These are phyloP conservation scores for Alternaria sp. DNA, from an alignment of 2,329 filamentous ascomycete species.

Conservation along the genomic window DNA sequence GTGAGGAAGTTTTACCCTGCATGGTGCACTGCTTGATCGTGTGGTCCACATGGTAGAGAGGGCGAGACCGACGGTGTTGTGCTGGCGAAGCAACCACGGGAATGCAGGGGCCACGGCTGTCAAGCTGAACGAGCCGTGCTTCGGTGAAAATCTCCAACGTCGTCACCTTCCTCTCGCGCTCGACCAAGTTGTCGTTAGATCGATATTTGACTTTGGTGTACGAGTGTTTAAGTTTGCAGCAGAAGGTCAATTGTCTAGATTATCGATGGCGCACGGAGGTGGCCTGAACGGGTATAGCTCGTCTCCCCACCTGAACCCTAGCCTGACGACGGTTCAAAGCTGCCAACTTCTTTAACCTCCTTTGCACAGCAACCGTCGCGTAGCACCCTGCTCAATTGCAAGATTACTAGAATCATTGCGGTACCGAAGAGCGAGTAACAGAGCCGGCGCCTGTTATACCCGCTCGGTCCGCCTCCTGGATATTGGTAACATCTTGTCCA, in stretches of 20 bases:
- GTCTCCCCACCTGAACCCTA: neutral
- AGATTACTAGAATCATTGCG: neutral
- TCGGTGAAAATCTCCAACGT: neutral
- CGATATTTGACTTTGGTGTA: neutral
- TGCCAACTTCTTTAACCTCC: slow-evolving; percentile 9
- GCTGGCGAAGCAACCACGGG: slow-evolving; percentile 6
- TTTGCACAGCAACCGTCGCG: neutral
- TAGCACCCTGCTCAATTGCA: neutral
- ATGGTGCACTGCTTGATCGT: neutral
- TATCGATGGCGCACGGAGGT: neutral
- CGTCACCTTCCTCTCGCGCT: slow-evolving; percentile 3
- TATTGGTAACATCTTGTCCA: neutral
- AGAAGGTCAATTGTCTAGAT: neutral
- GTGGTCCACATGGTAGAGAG: neutral
- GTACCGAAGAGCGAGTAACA: neutral
- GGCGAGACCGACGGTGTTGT: slow-evolving; percentile 1
- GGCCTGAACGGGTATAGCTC: neutral
- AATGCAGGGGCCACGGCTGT: slow-evolving; percentile 1
- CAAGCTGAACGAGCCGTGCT: slow-evolving; percentile 1
- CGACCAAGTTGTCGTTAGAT: neutral
- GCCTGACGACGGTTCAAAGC: neutral
- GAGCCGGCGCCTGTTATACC: neutral
- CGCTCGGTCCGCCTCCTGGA: neutral
- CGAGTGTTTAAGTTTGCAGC: slow-evolving; percentile 1
- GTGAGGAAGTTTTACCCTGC: neutral